phyloP scores from a whole-genome alignment of 768 basidiomycete species.

The Kwoniella dejecticola region DNA sequence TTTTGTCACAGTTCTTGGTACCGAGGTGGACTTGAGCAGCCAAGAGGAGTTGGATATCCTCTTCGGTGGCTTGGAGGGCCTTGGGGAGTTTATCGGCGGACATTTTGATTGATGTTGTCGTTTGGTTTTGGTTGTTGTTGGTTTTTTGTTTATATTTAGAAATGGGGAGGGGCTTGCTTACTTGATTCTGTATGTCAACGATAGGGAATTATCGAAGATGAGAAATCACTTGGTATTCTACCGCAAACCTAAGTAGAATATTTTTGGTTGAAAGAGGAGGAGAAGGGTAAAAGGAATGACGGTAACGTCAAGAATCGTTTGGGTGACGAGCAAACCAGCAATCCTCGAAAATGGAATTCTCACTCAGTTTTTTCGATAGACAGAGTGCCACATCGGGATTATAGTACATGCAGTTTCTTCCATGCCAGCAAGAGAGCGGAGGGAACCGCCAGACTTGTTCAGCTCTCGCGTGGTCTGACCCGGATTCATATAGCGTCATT shows the following conservation, averaged over 20 bases:
- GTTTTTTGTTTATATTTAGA: too few species aligned
- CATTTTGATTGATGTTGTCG: constrained; percentile 38
- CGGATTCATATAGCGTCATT: too few species aligned
- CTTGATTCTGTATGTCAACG: constrained; percentile 41
- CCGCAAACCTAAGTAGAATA: constrained; percentile 37
- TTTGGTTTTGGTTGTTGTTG: constrained; percentile 2
- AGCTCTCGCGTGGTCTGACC: too few species aligned
- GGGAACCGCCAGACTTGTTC: too few species aligned
- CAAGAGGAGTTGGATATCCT: constrained; percentile 93
- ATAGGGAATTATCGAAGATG: constrained; percentile 4
- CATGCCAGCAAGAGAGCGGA: too few species aligned
- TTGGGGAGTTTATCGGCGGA: constrained; percentile 75
- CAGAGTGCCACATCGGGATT: too few species aligned
- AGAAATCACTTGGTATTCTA: constrained; percentile 16
- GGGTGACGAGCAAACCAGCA: constrained; percentile 8
- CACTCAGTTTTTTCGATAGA: too few species aligned
- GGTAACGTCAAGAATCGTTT: not conserved
- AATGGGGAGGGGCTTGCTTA: constrained; percentile 54
- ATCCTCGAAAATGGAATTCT: too few species aligned
- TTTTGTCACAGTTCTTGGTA: constrained; percentile 99
- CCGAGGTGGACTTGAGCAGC: constrained; percentile 96
- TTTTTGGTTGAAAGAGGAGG: constrained; percentile 6
- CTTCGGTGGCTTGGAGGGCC: constrained; percentile 88
- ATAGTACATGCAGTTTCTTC: too few species aligned
- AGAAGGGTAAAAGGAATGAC: not conserved